These are phyloP conservation scores for Aurifilum marmelostoma DNA, from an alignment of 2,329 filamentous ascomycete genomes.

Conservation along the genomic window DNA sequence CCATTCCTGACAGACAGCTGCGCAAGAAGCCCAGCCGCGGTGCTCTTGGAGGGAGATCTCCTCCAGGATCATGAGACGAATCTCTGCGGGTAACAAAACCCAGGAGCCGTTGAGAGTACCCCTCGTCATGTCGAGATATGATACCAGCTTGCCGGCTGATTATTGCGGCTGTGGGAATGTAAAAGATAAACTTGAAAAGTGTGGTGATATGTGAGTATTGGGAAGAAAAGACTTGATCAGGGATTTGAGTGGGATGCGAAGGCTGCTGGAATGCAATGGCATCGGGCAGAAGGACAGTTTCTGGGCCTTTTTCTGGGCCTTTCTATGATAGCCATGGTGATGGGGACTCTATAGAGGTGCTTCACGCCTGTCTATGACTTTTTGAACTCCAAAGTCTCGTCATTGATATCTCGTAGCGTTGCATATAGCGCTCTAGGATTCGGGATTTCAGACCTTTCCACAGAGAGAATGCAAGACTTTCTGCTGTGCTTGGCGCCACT, in stretches of 20 bases:
- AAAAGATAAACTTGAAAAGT: no score
- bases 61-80: not conserved
- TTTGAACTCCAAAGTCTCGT: not conserved
- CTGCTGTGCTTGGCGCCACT: not conserved
- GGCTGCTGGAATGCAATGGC: not conserved
- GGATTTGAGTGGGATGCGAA: not conserved
- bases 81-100: not conserved
- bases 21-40: not conserved
- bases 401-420: not conserved
- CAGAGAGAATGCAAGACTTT: not conserved
- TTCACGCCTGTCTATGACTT: no score
- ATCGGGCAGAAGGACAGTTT: not conserved
- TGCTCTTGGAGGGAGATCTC: not conserved
- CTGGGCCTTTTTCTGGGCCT: not conserved
- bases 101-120: not conserved
- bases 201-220: no score
- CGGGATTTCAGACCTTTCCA: not conserved
- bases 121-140: not conserved
- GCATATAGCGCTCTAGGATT: not conserved
- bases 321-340: not conserved
- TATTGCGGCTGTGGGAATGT: no score
- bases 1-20: not conserved
- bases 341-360: not conserved
- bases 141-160: not conserved
- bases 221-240: not conserved